These are phyloP conservation scores for Triangularia setosa DNA, from an alignment of 2,329 filamentous ascomycete genomes.

Conservation along the genomic window DNA sequence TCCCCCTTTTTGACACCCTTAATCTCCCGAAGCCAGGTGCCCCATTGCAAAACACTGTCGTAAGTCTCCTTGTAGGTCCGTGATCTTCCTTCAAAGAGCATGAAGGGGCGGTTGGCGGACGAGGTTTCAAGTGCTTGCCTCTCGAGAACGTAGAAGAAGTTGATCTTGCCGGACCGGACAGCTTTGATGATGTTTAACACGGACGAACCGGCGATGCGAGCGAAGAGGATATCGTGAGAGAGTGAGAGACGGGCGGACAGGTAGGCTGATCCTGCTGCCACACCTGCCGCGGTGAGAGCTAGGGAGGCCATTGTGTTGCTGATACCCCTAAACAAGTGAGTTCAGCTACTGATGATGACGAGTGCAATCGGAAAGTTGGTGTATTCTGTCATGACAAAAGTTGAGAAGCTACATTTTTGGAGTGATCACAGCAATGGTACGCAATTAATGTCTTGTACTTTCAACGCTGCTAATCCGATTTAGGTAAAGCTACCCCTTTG, in stretches of 20 bases:
- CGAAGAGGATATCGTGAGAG: slow-evolving; percentile 60
- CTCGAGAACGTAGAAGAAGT: slow-evolving; percentile 73
- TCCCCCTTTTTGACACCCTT: slow-evolving; percentile 65
- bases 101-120: slow-evolving; percentile 51
- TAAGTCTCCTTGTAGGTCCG: slow-evolving; percentile 75
- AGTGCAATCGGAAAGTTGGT: background rate
- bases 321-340: background rate
- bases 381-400: background rate
- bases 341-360: background rate
- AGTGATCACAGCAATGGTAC: background rate
- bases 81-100: slow-evolving; percentile 64
- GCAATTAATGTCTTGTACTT: background rate
- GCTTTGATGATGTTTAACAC: slow-evolving; percentile 41
- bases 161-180: slow-evolving; percentile 57
- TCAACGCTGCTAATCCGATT: background rate
- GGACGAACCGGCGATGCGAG: slow-evolving; percentile 51
- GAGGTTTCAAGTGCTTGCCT: slow-evolving; percentile 49
- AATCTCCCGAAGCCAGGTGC: slow-evolving; percentile 65
- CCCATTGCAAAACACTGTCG: slow-evolving; percentile 65
- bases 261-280: slow-evolving; percentile 66
- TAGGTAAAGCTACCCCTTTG: background rate
- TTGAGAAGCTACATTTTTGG: background rate
- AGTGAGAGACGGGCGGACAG: slow-evolving; percentile 68
- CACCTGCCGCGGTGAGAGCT: slow-evolving; percentile 55
- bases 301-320: slow-evolving; percentile 35